Conservation (phyloP, 2,329 filamentous ascomycete genomes). For the Tothia fuscella region DNA sequence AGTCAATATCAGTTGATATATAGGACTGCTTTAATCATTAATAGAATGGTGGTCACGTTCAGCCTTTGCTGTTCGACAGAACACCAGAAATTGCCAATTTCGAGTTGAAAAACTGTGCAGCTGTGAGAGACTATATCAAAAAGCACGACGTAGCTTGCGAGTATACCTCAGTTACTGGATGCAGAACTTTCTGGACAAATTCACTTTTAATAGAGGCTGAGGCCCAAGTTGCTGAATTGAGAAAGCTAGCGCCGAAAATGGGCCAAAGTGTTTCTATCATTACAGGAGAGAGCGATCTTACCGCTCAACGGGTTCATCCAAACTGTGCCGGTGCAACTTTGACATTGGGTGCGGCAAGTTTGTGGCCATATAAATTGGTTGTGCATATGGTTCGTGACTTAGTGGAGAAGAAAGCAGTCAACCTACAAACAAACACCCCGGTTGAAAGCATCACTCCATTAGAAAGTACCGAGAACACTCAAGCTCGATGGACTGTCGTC, state of each 20-base stretch:
- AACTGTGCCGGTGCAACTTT: constrained; percentile 51
- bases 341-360: constrained; percentile 51
- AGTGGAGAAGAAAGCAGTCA: constrained; percentile 40
- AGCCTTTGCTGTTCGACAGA: constrained; percentile 54
- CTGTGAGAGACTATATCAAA: constrained; percentile 46
- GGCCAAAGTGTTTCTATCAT: constrained; percentile 30
- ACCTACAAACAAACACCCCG: constrained; percentile 64
- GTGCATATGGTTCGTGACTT: constrained; percentile 55
- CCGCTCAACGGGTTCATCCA: constrained; percentile 27
- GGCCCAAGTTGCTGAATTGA: constrained; percentile 39
- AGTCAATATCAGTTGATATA: constrained; percentile 22
- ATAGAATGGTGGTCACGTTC: constrained; percentile 53
- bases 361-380: constrained; percentile 82
- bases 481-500: constrained; percentile 29
- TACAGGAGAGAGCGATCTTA: constrained; percentile 17
- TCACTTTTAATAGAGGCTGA: constrained; percentile 43
- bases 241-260: constrained; percentile 44
- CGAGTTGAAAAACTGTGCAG: constrained; percentile 56
- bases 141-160: constrained; percentile 54
- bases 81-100: constrained; percentile 54
- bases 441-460: constrained; percentile 29
- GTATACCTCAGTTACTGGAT: constrained; percentile 51
- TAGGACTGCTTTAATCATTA: background rate
- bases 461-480: constrained; percentile 12
- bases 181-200: constrained; percentile 50